Percentiles rank a stretch among this genome's conserved stretches.
phyloP scores from a whole-genome alignment of 129 eudicot genomes.

The Helichrysum umbraculigerum region DNA sequence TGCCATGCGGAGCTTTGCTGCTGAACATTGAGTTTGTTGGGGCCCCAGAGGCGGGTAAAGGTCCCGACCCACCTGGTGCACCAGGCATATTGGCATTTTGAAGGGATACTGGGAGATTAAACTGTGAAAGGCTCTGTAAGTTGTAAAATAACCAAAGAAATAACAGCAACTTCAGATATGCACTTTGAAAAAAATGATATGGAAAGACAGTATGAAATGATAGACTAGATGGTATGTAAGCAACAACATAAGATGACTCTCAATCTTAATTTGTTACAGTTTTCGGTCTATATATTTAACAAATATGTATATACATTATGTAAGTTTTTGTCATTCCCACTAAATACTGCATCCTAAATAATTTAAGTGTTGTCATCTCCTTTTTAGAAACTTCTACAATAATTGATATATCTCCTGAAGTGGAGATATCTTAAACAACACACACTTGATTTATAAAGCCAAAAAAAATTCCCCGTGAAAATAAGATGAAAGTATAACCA shows the following conservation, averaged over 20 bases:
- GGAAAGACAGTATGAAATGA: conserved; percentile 9
- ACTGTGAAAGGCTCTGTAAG: conserved; percentile 92
- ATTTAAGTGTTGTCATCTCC: neutral
- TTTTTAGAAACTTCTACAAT: neutral
- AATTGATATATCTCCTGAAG: neutral
- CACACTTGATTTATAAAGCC: neutral
- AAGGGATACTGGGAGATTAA: conserved; percentile 91
- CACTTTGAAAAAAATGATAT: conserved; percentile 5
- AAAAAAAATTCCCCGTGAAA: neutral
- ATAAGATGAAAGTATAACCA: neutral
- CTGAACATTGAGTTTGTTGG: conserved; percentile 51
- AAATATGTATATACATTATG: neutral
- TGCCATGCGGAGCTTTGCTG: conserved; percentile 24
- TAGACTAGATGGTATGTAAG: neutral
- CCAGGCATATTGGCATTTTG: conserved; percentile 72
- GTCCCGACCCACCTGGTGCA: conserved; percentile 55
- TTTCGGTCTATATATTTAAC: neutral
- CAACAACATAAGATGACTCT: neutral
- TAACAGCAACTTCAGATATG: conserved; percentile 32
- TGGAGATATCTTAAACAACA: neutral
- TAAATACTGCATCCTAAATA: neutral
- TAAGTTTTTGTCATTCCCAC: neutral
- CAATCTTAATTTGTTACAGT: neutral
- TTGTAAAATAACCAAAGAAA: conserved; percentile 29
- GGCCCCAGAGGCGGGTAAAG: conserved; percentile 52